Percentiles rank a stretch among this genome's conserved stretches.
Evolutionary conservation across 2,329 filamentous ascomycete species (phyloP).

Genomic region (Ceratocystis cubensis): DNA sequence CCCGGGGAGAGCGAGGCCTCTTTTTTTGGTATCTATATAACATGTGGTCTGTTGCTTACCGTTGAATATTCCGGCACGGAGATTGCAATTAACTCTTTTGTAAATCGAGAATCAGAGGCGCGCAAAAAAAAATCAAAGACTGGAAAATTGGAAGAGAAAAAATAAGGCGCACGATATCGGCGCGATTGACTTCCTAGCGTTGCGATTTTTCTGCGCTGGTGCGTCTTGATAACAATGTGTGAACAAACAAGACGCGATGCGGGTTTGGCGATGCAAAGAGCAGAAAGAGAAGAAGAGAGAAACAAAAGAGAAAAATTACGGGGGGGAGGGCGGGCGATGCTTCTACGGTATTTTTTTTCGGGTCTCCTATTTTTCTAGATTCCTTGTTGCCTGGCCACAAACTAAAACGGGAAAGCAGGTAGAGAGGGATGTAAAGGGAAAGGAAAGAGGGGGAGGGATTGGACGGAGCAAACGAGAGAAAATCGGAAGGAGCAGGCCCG

Average conservation of each 20-base stretch:
- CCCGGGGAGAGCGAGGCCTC: neutral
- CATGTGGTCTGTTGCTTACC: too few relatives aligned
- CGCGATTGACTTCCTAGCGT: too few relatives aligned
- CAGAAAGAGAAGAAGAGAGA: neutral
- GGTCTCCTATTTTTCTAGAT: conserved; percentile 8
- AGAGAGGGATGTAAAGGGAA: neutral
- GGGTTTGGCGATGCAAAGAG: too few relatives aligned
- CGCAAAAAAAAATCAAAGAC: too few relatives aligned
- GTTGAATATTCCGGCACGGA: too few relatives aligned
- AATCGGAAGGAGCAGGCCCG: conserved; percentile 14
- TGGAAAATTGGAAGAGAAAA: too few relatives aligned
- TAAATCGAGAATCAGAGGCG: too few relatives aligned
- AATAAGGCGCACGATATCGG: too few relatives aligned
- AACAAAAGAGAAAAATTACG: neutral
- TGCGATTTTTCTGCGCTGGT: too few relatives aligned
- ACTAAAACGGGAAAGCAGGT: neutral
- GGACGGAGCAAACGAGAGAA: conserved; percentile 13
- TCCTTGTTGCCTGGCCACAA: neutral
- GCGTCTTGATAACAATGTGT: too few relatives aligned
- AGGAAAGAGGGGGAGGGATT: conserved; percentile 1
- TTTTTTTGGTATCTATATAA: neutral
- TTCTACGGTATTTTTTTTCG: neutral
- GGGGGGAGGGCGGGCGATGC: neutral
- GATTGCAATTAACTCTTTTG: too few relatives aligned
- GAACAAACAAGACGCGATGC: neutral